A percentile compares a stretch with the other conserved stretches of the same genome.
Evolutionary conservation across 306 rosid species (phyloP).

Genomic region (Vicia faba): DNA sequence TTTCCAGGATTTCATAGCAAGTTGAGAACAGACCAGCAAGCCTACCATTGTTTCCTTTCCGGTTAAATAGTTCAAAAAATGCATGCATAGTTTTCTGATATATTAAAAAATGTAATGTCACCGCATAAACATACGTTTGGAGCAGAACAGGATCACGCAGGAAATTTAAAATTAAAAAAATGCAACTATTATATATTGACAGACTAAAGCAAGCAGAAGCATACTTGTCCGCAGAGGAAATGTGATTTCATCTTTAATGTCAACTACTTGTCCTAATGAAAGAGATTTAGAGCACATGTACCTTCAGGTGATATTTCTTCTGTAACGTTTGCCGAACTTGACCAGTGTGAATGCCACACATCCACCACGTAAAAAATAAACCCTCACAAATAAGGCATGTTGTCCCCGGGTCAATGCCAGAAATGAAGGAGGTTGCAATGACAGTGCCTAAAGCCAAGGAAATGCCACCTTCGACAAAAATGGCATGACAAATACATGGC

Average conservation of each 20-base stretch:
- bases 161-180: background rate
- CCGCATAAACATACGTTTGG: background rate
- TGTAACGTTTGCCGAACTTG: slow-evolving; percentile 84
- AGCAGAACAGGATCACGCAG: slow-evolving; percentile 6
- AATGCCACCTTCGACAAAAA: slow-evolving; percentile 92
- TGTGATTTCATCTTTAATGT: slow-evolving; percentile 18
- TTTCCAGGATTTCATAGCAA: slow-evolving; percentile 4
- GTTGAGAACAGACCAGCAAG: slow-evolving; percentile 6
- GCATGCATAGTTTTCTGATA: background rate
- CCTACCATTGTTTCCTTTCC: background rate
- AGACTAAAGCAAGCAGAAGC: slow-evolving; percentile 28
- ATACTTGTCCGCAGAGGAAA: slow-evolving; percentile 16
- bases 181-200: slow-evolving; percentile 23
- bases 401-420: slow-evolving; percentile 69
- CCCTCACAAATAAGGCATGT: slow-evolving; percentile 81
- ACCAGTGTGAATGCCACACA: slow-evolving; percentile 94
- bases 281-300: slow-evolving; percentile 34
- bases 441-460: slow-evolving; percentile 79
- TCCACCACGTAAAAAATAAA: slow-evolving; percentile 93
- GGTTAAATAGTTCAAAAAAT: slow-evolving; percentile 6
- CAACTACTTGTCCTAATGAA: slow-evolving; percentile 6
- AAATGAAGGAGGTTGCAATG: slow-evolving; percentile 42
- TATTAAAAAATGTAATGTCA: background rate
- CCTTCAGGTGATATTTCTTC: slow-evolving; percentile 93
- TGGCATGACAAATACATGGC: slow-evolving; percentile 92